Evolutionary conservation across 2,329 filamentous ascomycete species (phyloP).

Genomic region (Emergomyces pasteurianus): DNA sequence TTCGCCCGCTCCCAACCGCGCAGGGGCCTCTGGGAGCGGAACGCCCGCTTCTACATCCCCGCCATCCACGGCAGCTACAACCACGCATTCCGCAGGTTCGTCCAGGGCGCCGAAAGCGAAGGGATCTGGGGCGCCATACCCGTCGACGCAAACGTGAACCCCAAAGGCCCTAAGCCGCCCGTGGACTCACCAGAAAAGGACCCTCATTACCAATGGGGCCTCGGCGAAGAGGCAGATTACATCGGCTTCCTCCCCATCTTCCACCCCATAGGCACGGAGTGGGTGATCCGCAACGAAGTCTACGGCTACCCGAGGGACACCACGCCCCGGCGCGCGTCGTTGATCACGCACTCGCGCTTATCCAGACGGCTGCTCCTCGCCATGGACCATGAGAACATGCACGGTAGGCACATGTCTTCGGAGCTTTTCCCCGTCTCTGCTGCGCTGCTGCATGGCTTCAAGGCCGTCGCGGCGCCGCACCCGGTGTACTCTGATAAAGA

Average conservation of each 20-base stretch:
- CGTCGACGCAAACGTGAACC: slow-evolving; percentile 43
- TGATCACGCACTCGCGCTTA: slow-evolving; percentile 63
- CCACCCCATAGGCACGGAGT: slow-evolving; percentile 58
- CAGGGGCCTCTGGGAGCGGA: slow-evolving; percentile 48
- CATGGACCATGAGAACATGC: slow-evolving; percentile 66
- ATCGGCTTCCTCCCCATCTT: slow-evolving; percentile 71
- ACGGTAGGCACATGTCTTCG: slow-evolving; percentile 63
- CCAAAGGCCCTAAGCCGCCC: slow-evolving; percentile 53
- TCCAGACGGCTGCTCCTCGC: slow-evolving; percentile 59
- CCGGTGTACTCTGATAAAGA: slow-evolving; percentile 68
- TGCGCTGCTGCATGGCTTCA: slow-evolving; percentile 64
- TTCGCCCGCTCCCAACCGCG: slow-evolving; percentile 44
- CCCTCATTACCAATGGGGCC: slow-evolving; percentile 57
- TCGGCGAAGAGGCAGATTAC: slow-evolving; percentile 62
- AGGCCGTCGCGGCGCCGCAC: slow-evolving; percentile 66
- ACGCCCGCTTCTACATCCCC: slow-evolving; percentile 45
- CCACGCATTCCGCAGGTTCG: slow-evolving; percentile 4
- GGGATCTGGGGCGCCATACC: slow-evolving; percentile 56
- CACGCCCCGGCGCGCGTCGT: slow-evolving; percentile 61
- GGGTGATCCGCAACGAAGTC: slow-evolving; percentile 37
- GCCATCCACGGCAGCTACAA: slow-evolving; percentile 39
- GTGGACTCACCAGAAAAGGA: slow-evolving; percentile 48
- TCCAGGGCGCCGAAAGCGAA: slow-evolving; percentile 32
- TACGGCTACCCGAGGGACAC: slow-evolving; percentile 37
- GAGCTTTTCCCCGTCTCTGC: slow-evolving; percentile 70